Percentiles rank a stretch among this genome's conserved stretches.
These are phyloP conservation scores for Suhomyces taliae DNA, from an alignment of 1,139 yeast species.

Conservation along the genomic window DNA sequence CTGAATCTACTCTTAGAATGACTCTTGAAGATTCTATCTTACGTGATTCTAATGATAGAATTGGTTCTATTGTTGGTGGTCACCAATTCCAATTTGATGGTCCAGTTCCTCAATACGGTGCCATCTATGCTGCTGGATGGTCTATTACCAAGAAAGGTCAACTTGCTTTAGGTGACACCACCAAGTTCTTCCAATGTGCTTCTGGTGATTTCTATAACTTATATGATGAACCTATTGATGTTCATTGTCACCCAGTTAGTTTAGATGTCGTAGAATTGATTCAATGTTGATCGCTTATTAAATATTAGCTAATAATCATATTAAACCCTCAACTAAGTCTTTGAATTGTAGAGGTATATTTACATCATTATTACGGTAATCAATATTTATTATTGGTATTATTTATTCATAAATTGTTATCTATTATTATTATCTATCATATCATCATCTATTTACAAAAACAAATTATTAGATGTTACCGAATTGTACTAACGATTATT, in stretches of 20 bases:
- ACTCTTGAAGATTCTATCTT: constrained; percentile 34
- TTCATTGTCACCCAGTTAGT: constrained; percentile 37
- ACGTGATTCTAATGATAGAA: constrained; percentile 35
- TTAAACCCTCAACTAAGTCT: too few species aligned
- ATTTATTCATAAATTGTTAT: too few species aligned
- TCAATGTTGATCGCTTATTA: constrained; percentile 21
- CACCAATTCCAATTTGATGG: constrained; percentile 50
- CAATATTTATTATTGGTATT: background rate
- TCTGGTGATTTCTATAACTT: constrained; percentile 46
- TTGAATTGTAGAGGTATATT: background rate
- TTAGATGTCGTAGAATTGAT: constrained; percentile 39
- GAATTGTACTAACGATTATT: background rate
- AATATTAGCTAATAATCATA: too few species aligned
- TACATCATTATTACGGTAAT: background rate
- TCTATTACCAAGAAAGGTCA: constrained; percentile 37
- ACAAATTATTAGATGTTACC: too few species aligned
- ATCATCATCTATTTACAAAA: too few species aligned
- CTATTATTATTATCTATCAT: too few species aligned
- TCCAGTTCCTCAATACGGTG: constrained; percentile 44
- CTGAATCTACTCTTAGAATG: constrained; percentile 33
- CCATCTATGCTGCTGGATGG: constrained; percentile 47
- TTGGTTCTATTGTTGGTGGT: constrained; percentile 44
- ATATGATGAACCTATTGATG: constrained; percentile 33
- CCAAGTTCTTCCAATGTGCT: constrained; percentile 41
- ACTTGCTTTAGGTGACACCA: constrained; percentile 36